phyloP scores from a whole-genome alignment of 2,329 filamentous ascomycete genomes.

The Alternaria brassicae region DNA sequence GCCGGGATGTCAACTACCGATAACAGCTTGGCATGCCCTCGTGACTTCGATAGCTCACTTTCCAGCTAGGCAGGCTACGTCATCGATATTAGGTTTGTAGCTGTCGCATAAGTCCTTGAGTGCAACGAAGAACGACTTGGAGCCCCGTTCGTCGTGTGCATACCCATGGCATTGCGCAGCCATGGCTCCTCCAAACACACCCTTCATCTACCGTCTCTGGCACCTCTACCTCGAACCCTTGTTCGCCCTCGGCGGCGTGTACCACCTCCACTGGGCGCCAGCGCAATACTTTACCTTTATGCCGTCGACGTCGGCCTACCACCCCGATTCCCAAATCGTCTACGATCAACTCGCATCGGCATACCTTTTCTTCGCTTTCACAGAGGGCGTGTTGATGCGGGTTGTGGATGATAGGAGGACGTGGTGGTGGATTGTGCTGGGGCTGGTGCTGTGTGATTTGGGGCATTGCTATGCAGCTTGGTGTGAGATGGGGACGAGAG shows the following conservation, averaged over 20 bases:
- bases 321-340: constrained; percentile 58
- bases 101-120: neutral
- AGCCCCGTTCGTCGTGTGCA: too few species aligned
- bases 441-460: constrained; percentile 74
- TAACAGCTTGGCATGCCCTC: neutral
- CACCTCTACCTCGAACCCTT: constrained; percentile 75
- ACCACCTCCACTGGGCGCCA: constrained; percentile 59
- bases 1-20: neutral
- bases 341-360: constrained; percentile 78
- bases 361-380: constrained; percentile 78
- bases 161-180: too few species aligned
- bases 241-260: constrained; percentile 60
- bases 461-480: constrained; percentile 67
- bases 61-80: neutral
- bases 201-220: constrained; percentile 70
- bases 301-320: constrained; percentile 57
- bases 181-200: constrained; percentile 50
- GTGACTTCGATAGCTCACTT: neutral
- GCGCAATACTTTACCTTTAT: constrained; percentile 68
- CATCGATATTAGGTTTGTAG: neutral
- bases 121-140: neutral
- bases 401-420: constrained; percentile 70
- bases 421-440: constrained; percentile 72
- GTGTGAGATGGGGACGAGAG: constrained; percentile 40
- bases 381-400: constrained; percentile 76